Evolutionary conservation across 495 filamentous ascomycete species (phyloP).

Genomic region (Penicillium arizonense): DNA sequence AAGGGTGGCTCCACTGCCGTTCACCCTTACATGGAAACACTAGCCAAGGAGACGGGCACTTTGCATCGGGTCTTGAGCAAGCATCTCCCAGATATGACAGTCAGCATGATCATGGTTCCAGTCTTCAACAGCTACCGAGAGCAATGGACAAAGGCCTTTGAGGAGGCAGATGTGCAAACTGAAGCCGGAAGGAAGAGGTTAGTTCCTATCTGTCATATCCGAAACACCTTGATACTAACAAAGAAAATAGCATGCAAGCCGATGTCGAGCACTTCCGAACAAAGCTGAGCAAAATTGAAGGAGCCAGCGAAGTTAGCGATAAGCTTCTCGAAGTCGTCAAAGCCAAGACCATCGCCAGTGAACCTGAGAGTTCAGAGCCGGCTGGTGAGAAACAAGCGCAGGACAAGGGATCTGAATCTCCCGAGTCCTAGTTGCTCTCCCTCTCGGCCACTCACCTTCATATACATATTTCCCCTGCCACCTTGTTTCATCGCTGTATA

Average conservation of each 20-base stretch:
- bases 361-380: slow-evolving; percentile 11
- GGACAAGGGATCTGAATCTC: slow-evolving; percentile 13
- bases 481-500: background rate
- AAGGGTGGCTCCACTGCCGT: slow-evolving; percentile 31
- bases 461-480: slow-evolving; percentile 19
- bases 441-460: background rate
- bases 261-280: slow-evolving; percentile 77
- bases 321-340: slow-evolving; percentile 66
- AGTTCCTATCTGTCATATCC: slow-evolving; percentile 15
- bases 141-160: slow-evolving; percentile 75
- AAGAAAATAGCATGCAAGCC: slow-evolving; percentile 63
- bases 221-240: slow-evolving; percentile 11
- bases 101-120: slow-evolving; percentile 83
- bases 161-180: slow-evolving; percentile 62
- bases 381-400: slow-evolving; percentile 11
- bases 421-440: slow-evolving; percentile 9
- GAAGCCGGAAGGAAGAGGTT: slow-evolving; percentile 73
- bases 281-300: slow-evolving; percentile 75
- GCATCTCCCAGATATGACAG: slow-evolving; percentile 74
- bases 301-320: slow-evolving; percentile 68
- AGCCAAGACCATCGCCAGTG: slow-evolving; percentile 46
- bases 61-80: slow-evolving; percentile 85
- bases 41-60: slow-evolving; percentile 85
- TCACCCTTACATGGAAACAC: slow-evolving; percentile 84
- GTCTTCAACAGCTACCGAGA: slow-evolving; percentile 86